Conservation (phyloP, 2,329 filamentous ascomycete species). For the Colletotrichum tamarilloi region DNA sequence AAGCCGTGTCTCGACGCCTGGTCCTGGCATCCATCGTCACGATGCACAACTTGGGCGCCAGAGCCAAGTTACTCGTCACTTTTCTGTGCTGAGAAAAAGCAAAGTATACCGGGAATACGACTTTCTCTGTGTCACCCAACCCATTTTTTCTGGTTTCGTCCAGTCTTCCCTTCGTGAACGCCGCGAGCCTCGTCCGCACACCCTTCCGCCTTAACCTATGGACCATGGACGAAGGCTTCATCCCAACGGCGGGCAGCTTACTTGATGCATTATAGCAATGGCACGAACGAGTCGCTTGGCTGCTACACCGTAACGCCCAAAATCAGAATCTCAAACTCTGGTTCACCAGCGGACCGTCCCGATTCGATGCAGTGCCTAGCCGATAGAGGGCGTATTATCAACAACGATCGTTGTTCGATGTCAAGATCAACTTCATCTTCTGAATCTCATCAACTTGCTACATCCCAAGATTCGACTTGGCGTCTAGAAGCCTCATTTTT, state of each 20-base stretch:
- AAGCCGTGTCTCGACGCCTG: neutral
- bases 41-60: neutral
- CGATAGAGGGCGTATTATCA: no score
- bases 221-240: neutral
- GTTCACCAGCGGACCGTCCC: neutral
- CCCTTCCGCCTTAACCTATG: neutral
- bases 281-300: constrained; percentile 3
- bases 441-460: constrained; percentile 5
- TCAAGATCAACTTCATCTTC: neutral
- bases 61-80: neutral
- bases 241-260: constrained; percentile 12
- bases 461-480: constrained; percentile 1
- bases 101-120: neutral
- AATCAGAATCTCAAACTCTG: neutral
- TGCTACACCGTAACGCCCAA: no score
- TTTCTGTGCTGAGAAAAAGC: constrained; percentile 11
- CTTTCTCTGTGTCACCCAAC: constrained; percentile 15
- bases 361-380: neutral
- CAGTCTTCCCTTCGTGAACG: neutral
- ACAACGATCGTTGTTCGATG: neutral
- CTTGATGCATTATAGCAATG: neutral
- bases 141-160: constrained; percentile 15
- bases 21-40: constrained; percentile 16
- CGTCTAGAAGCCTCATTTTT: neutral
- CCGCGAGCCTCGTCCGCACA: neutral